Evolutionary conservation across 805 yeast species (phyloP).

Genomic region (Cyberlindnera mrakii): DNA sequence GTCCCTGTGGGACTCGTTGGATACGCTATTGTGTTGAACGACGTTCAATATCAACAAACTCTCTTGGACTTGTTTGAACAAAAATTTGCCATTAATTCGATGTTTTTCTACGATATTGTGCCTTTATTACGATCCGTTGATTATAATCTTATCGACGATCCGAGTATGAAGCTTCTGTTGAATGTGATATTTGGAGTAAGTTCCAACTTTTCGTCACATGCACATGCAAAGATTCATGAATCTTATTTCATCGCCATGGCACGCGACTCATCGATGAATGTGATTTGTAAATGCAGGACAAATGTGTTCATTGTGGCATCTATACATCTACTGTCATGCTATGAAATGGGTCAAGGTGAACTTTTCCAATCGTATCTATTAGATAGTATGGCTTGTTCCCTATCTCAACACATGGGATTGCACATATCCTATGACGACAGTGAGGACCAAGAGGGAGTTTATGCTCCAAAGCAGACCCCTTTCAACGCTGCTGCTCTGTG

Average conservation of each 20-base stretch:
- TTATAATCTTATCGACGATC: constrained; percentile 11
- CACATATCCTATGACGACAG: constrained; percentile 21
- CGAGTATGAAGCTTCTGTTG: constrained; percentile 22
- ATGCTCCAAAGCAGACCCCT: constrained; percentile 14
- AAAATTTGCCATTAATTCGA: constrained; percentile 10
- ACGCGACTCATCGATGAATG: constrained; percentile 19
- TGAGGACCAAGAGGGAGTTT: constrained; percentile 1
- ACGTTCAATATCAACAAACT: constrained; percentile 5
- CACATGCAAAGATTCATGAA: constrained; percentile 7
- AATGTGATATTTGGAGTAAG: constrained; percentile 23
- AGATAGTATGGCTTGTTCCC: constrained; percentile 26
- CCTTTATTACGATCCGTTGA: constrained; percentile 6
- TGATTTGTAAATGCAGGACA: constrained; percentile 7
- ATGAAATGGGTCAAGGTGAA: constrained; percentile 26
- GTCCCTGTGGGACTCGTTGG: constrained; percentile 3
- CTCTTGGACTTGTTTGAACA: constrained; percentile 7
- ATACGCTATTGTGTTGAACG: constrained; percentile 2
- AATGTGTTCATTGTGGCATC: constrained; percentile 17
- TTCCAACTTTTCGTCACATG: constrained; percentile 18
- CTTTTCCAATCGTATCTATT: constrained; percentile 26
- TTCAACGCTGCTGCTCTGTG: constrained; percentile 24
- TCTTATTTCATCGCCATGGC: constrained; percentile 22
- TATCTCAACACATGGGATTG: constrained; percentile 29
- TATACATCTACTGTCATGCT: constrained; percentile 24
- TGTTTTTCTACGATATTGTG: constrained; percentile 10